Evolutionary conservation across 306 rosid species (phyloP), one percentile per base, ranked within the genome.

Genomic region (Lathyrus aphaca): DNA sequence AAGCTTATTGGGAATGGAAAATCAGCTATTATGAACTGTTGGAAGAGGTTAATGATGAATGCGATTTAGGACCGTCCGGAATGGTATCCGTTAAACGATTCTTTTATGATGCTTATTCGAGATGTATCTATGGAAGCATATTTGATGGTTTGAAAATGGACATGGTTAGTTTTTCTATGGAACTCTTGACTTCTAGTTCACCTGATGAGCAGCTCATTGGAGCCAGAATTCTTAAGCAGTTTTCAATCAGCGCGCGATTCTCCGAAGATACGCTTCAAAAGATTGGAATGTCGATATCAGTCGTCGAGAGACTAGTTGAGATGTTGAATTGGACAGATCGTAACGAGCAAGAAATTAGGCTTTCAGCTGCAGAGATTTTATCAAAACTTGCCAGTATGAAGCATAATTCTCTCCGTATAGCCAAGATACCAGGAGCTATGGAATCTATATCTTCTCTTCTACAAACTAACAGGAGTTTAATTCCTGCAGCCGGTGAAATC

Each of bases 101-200:
- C 82, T 94, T 94, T 45, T 94, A 90, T 61, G 98, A 90, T 80
- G 85, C 98, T 4, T 94, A 94, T 81, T 88, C 97, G n/a, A 93
- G 84, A 76, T 94, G 97, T 68, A 78, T 94, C 40, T 61, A 84
- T 64, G 98, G 88, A 68, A 90, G 96, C 81, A 73, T 93, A 66
- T 93, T 93, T 78, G 96, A 93, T 82, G 97, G 98, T 2, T 61
- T 93, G 84, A 82, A 93, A 74, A 90, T 93, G 98, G 98, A 93
- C 68, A 85, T 93, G 90, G 91, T 88, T 8, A 67, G 89, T 58
- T 88, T 86, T 71, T 86, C 83, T 16, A 88, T 86, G 89, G 97
- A 90, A 65, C 89, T 93, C 25, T 61, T 90, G 82, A 78, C 72
- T 51, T 93, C 98, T 13, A 82, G 60, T 43, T 93, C 96, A 6